phyloP scores from a whole-genome alignment of 176 grass and related monocot genomes.

The Olyra latifolia region DNA sequence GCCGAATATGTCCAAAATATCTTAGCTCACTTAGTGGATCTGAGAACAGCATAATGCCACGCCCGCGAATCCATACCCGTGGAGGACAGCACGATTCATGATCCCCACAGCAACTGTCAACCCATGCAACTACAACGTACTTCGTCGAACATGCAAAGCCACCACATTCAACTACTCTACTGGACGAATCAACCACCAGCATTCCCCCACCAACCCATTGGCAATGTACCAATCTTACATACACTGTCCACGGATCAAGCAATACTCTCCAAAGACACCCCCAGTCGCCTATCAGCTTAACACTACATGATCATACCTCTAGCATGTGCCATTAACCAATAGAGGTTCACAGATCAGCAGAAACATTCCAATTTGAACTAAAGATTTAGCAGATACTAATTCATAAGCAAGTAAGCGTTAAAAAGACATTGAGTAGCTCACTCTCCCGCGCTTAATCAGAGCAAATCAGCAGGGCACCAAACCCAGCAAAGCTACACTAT shows the following conservation, averaged over 20 bases:
- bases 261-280: neutral
- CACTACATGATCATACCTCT: neutral
- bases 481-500: conserved; percentile 14
- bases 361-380: conserved; percentile 7
- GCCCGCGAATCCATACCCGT: neutral
- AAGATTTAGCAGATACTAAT: neutral
- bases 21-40: conserved; percentile 1
- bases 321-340: neutral
- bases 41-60: neutral
- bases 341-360: neutral
- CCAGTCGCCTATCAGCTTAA: neutral
- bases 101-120: neutral
- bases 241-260: neutral
- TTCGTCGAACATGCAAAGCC: neutral
- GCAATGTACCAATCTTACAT: conserved; percentile 12
- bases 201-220: neutral
- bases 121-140: neutral
- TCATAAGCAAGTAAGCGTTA: neutral
- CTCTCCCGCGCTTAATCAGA: conserved; percentile 21
- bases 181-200: neutral
- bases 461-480: conserved; percentile 23
- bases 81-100: neutral
- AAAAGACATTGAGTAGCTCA: neutral
- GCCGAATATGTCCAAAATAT: conserved; percentile 16
- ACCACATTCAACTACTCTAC: neutral